phyloP scores from a whole-genome alignment of 2,329 filamentous ascomycete species.

The Microsporum audouinii region DNA sequence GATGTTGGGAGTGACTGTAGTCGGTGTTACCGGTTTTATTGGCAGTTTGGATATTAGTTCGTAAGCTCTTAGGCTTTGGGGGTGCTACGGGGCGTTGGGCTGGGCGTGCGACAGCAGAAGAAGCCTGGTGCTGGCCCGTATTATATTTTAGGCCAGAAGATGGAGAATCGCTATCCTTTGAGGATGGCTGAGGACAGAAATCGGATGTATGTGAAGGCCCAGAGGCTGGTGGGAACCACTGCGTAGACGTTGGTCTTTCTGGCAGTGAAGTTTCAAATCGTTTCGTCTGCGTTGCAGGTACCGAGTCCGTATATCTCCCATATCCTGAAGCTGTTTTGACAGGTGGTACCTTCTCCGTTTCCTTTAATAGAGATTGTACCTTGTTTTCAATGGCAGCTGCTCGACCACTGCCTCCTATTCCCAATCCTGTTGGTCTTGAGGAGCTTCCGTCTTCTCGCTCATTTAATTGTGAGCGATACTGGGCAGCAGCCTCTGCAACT shows the following conservation, averaged over 20 bases:
- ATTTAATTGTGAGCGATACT: slow-evolving; percentile 67
- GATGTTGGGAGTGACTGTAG: slow-evolving; percentile 21
- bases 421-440: slow-evolving; percentile 23
- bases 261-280: slow-evolving; percentile 16
- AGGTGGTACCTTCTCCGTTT: slow-evolving; percentile 53
- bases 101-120: slow-evolving; percentile 22
- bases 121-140: slow-evolving; percentile 16
- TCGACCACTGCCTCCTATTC: slow-evolving; percentile 43
- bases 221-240: not conserved
- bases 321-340: slow-evolving; percentile 76
- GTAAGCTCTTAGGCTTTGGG: slow-evolving; percentile 50
- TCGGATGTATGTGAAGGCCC: not conserved
- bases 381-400: slow-evolving; percentile 85
- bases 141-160: slow-evolving; percentile 1
- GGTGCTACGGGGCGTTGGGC: slow-evolving; percentile 43
- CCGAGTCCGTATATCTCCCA: slow-evolving; percentile 63
- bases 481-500: slow-evolving; percentile 76
- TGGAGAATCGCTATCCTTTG: slow-evolving; percentile 7
- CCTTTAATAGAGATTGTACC: slow-evolving; percentile 72
- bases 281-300: slow-evolving; percentile 32
- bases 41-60: slow-evolving; percentile 32
- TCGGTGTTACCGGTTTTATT: slow-evolving; percentile 17
- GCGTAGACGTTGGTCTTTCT: slow-evolving; percentile 10
- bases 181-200: slow-evolving; percentile 2
- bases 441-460: slow-evolving; percentile 45